These are phyloP conservation scores for Vitis riparia DNA, from an alignment of 164 flowering plant genomes.

Conservation along the genomic window DNA sequence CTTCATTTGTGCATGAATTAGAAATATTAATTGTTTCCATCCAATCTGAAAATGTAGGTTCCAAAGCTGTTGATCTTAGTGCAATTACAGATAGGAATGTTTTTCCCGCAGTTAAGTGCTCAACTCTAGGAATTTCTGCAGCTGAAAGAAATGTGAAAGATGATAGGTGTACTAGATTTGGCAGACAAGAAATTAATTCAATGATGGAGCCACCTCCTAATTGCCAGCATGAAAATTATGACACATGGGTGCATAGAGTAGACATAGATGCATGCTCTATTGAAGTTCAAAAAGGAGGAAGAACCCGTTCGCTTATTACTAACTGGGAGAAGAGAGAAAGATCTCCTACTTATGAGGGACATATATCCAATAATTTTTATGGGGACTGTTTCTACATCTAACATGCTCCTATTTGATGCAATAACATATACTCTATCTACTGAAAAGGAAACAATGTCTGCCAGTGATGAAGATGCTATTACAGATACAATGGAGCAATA, in stretches of 20 bases:
- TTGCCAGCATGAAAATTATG: conserved; percentile 48
- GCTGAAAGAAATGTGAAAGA: conserved; percentile 51
- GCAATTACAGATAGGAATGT: conserved; percentile 39
- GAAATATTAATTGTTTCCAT: conserved; percentile 38
- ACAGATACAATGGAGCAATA: conserved; percentile 68
- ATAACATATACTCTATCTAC: conserved; percentile 39
- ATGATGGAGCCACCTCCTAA: conserved; percentile 41
- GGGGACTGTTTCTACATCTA: conserved; percentile 32
- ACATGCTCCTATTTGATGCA: conserved; percentile 30
- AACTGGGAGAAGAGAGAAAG: conserved; percentile 75
- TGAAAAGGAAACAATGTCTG: conserved; percentile 50
- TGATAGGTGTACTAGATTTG: conserved; percentile 35
- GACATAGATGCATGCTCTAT: conserved; percentile 37
- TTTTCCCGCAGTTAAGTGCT: conserved; percentile 34
- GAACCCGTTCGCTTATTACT: conserved; percentile 50
- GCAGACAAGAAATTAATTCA: conserved; percentile 38
- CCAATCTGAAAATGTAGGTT: conserved; percentile 35
- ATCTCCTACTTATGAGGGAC: conserved; percentile 44
- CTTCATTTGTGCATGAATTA: conserved; percentile 25
- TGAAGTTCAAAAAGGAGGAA: conserved; percentile 51
- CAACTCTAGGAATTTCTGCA: conserved; percentile 23
- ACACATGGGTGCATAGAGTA: conserved; percentile 31
- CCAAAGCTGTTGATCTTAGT: conserved; percentile 38
- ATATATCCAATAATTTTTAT: conserved; percentile 36
- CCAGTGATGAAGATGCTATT: conserved; percentile 65